Conservation (phyloP, 2,329 filamentous ascomycete genomes). For the Epichloe bromicola region DNA sequence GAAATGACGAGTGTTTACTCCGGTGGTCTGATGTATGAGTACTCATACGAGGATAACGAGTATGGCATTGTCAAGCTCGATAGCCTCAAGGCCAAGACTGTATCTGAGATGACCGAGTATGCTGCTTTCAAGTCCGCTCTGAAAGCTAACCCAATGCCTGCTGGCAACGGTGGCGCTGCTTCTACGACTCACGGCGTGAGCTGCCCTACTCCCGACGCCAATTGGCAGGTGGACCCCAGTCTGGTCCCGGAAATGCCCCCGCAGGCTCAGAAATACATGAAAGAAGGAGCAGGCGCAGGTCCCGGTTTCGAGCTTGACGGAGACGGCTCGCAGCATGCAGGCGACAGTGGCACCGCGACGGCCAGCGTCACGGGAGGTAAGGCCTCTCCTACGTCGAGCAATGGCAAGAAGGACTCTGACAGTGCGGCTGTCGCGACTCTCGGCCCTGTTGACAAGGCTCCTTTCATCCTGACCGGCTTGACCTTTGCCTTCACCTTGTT, state of each 20-base stretch:
- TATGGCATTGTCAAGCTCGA: constrained; percentile 69
- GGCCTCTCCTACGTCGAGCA: constrained; percentile 15
- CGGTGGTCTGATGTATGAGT: constrained; percentile 93
- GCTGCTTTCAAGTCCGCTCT: constrained; percentile 36
- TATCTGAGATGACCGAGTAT: constrained; percentile 51
- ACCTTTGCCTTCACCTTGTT: constrained; percentile 25
- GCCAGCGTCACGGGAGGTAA: constrained; percentile 23
- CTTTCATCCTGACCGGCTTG: constrained; percentile 23
- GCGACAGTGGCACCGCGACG: constrained; percentile 33
- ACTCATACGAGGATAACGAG: constrained; percentile 63
- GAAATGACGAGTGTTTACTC: constrained; percentile 89
- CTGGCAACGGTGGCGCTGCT: constrained; percentile 35
- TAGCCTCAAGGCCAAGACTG: constrained; percentile 38
- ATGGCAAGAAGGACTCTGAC: constrained; percentile 12
- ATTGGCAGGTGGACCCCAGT: constrained; percentile 39
- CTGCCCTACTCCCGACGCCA: constrained; percentile 35
- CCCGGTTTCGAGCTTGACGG: constrained; percentile 39
- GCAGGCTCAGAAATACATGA: constrained; percentile 39
- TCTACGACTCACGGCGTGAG: constrained; percentile 31
- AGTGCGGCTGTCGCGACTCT: constrained; percentile 18
- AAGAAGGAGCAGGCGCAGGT: constrained; percentile 37
- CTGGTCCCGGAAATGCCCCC: constrained; percentile 38
- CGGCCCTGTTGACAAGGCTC: constrained; percentile 15
- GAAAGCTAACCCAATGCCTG: constrained; percentile 34
- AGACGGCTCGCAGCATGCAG: constrained; percentile 39